Percentiles rank a stretch among this genome's conserved stretches.
These are phyloP conservation scores for Pyrenophora seminiperda DNA, from an alignment of 2,329 filamentous ascomycete species.

Conservation along the genomic window DNA sequence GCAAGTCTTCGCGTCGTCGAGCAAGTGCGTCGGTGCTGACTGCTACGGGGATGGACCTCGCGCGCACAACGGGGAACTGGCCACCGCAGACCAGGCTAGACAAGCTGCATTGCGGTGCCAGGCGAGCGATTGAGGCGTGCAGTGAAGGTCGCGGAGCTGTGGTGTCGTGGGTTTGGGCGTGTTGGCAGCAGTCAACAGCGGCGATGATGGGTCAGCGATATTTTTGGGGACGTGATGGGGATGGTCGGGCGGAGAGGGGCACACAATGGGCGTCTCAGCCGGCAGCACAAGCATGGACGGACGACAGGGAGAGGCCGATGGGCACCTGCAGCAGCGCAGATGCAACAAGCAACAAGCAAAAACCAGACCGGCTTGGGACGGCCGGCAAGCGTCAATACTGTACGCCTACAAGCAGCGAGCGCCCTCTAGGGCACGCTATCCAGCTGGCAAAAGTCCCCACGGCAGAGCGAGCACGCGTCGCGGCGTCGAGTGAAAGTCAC, in stretches of 20 bases:
- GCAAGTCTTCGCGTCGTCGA: constrained; percentile 11
- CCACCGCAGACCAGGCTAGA: constrained; percentile 14
- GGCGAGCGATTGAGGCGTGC: constrained; percentile 34
- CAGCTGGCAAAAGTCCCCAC: constrained; percentile 20
- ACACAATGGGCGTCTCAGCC: constrained; percentile 14
- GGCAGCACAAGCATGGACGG: constrained; percentile 10
- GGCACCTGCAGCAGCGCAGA: not conserved
- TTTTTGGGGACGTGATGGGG: constrained; percentile 20
- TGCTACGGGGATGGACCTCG: constrained; percentile 12
- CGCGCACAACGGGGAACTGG: constrained; percentile 14
- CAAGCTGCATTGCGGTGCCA: constrained; percentile 33
- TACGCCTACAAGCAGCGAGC: constrained; percentile 6
- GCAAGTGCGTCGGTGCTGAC: constrained; percentile 14
- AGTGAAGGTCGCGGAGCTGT: constrained; percentile 19
- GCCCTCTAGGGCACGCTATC: constrained; percentile 13
- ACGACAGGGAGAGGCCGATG: not conserved
- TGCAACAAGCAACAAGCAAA: not conserved
- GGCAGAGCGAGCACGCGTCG: constrained; percentile 6
- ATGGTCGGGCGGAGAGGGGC: constrained; percentile 20
- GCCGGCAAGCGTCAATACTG: not conserved
- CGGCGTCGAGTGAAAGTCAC: constrained; percentile 19
- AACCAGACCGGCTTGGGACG: not conserved
- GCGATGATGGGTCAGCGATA: not conserved
- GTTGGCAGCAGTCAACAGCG: constrained; percentile 3
- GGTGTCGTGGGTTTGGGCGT: constrained; percentile 2